Conservation (phyloP, 352 stramenopile genomes). For the Phytophthora pseudosyringae region DNA sequence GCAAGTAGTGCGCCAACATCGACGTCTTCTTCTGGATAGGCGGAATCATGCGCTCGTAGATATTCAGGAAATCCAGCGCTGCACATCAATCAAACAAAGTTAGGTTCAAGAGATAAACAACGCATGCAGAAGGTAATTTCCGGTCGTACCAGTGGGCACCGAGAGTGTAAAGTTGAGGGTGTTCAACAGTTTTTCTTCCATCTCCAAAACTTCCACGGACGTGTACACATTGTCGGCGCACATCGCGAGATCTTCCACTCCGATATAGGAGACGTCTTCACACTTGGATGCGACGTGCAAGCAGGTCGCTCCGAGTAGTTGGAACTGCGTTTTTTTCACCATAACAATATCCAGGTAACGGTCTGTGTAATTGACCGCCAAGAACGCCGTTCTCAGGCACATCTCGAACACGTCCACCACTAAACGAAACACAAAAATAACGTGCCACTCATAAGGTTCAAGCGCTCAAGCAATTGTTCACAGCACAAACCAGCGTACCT, state of each 20-base stretch:
- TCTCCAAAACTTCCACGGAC: slow-evolving; percentile 89
- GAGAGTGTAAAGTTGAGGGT: slow-evolving; percentile 92
- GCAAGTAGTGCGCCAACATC: slow-evolving; percentile 89
- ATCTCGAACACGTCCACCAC: slow-evolving; percentile 94
- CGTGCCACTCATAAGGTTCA: background rate
- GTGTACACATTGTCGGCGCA: slow-evolving; percentile 93
- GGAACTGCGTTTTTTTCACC: slow-evolving; percentile 90
- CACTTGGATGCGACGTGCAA: slow-evolving; percentile 92
- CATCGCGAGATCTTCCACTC: slow-evolving; percentile 91
- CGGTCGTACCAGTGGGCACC: slow-evolving; percentile 79
- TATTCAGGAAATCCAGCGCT: slow-evolving; percentile 91
- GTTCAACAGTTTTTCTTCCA: slow-evolving; percentile 92
- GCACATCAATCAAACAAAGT: slow-evolving; percentile 4
- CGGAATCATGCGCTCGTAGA: slow-evolving; percentile 89
- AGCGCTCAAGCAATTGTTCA: background rate
- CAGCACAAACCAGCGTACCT: slow-evolving; percentile 44
- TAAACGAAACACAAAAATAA: slow-evolving; percentile 23
- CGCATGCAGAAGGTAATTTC: background rate
- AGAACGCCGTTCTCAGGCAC: slow-evolving; percentile 89
- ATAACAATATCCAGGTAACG: slow-evolving; percentile 89
- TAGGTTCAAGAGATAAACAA: background rate
- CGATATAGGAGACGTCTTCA: slow-evolving; percentile 94
- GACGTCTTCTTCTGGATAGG: slow-evolving; percentile 86
- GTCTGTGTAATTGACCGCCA: slow-evolving; percentile 93
- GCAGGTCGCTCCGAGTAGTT: slow-evolving; percentile 90